Evolutionary conservation across 2,329 filamentous ascomycete species (phyloP), one percentile per base, ranked within the genome.

Genomic region (Neonectria coccinea): DNA sequence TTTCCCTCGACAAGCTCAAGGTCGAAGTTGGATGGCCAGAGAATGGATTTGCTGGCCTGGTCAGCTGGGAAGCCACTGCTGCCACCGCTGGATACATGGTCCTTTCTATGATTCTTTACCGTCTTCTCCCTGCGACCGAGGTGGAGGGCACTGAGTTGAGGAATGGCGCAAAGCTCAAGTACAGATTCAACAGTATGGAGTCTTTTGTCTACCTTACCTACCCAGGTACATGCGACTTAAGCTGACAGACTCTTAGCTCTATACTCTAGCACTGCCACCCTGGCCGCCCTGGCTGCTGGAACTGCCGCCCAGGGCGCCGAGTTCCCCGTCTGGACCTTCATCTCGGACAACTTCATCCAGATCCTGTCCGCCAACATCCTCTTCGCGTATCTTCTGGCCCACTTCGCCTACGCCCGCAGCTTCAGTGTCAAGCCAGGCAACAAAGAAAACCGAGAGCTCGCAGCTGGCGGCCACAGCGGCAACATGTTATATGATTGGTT

Each of bases 401-500:
- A 88, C 5, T 97, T 89, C 70, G 90, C 95, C 67, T 98, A 98
- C 75, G 79, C 92, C 60, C 86, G 86, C 71, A 97, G 92, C 76
- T 97, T 97, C 82, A 85, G 86, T 57, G 92, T 97, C 68, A 91
- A 92, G 77, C 80, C 88, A n/a, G 89, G 88, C 47, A 93, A 97
- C 77, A 83, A 86, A 12, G 85, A 91, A 52, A 83, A 87, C 67
- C 92, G 94, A 44, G 90, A 96, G 77, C 86, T 98, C 8, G 94
- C 94, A 0, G 88, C 88, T 1, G 94, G 94, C 47, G 94, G 94
- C 16, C 88, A 92, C 75, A 89, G 89, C 1, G 94, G 94, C 62
- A 97, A 97, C 79, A 82, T 93, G 67, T 80, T 97, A 41, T 97
- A 98, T 78, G 95, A 98, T 80, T 98, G 93, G 89, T 98, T 94